Evolutionary conservation across 2,329 filamentous ascomycete species (phyloP).

Genomic region (Neonectria faginata): DNA sequence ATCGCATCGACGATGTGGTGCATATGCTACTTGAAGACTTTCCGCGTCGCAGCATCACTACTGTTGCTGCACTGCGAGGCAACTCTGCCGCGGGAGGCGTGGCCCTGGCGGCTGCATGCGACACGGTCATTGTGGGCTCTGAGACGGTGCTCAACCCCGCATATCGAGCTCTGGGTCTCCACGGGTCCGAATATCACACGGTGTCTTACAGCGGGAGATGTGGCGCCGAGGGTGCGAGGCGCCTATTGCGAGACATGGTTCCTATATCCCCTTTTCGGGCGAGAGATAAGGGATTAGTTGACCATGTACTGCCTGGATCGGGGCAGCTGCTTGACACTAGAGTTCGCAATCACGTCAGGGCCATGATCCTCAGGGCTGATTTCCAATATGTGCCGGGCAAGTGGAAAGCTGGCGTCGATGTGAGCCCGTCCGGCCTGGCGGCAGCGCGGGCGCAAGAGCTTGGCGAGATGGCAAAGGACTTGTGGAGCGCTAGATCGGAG

Average conservation of each 20-base stretch:
- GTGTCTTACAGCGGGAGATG: slow-evolving; percentile 24
- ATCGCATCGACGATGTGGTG: slow-evolving; percentile 15
- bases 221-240: slow-evolving; percentile 4
- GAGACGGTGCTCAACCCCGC: slow-evolving; percentile 34
- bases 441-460: slow-evolving; percentile 7
- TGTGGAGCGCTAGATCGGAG: slow-evolving; percentile 13
- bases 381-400: slow-evolving; percentile 5
- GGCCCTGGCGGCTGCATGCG: slow-evolving; percentile 32
- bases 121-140: slow-evolving; percentile 28
- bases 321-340: slow-evolving; percentile 4
- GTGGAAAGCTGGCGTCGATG: slow-evolving; percentile 13
- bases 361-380: neutral
- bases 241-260: slow-evolving; percentile 12
- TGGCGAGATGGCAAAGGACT: slow-evolving; percentile 15
- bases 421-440: slow-evolving; percentile 3
- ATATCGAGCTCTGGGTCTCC: slow-evolving; percentile 30
- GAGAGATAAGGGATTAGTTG: slow-evolving; percentile 4
- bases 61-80: slow-evolving; percentile 29
- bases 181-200: slow-evolving; percentile 35
- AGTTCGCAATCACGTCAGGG: slow-evolving; percentile 12
- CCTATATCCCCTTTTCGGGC: slow-evolving; percentile 8
- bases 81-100: slow-evolving; percentile 36
- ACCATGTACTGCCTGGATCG: slow-evolving; percentile 12
- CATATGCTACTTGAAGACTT: slow-evolving; percentile 15
- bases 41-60: slow-evolving; percentile 9